These are phyloP conservation scores for Monilinia polystroma DNA, from an alignment of 2,329 filamentous ascomycete species.

Conservation along the genomic window DNA sequence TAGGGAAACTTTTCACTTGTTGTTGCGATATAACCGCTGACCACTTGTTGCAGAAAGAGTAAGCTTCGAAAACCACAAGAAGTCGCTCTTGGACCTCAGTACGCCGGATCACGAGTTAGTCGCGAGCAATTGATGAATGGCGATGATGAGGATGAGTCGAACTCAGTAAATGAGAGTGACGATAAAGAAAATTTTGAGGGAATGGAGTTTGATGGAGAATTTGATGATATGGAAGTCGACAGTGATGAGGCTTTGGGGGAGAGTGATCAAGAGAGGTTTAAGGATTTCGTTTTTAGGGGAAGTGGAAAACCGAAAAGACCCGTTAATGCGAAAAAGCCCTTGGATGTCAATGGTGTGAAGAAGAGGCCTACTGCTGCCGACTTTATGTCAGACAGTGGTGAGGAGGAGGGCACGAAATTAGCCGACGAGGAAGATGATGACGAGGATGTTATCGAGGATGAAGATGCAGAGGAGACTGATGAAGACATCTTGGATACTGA, in stretches of 20 bases:
- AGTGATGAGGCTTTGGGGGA: conserved; percentile 73
- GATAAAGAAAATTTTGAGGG: conserved; percentile 47
- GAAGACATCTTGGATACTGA: conserved; percentile 40
- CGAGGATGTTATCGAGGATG: conserved; percentile 32
- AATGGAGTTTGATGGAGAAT: conserved; percentile 53
- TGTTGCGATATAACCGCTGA: conserved; percentile 12
- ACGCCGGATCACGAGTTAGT: conserved; percentile 74
- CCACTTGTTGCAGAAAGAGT: conserved; percentile 61
- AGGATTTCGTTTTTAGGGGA: conserved; percentile 65
- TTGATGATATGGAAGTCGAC: conserved; percentile 58
- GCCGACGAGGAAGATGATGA: conserved; percentile 33
- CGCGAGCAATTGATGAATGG: conserved; percentile 62
- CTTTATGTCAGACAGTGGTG: conserved; percentile 51
- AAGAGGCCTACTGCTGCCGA: conserved; percentile 55
- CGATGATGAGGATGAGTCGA: conserved; percentile 50
- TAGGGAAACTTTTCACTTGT: conserved; percentile 41
- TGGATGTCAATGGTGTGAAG: conserved; percentile 36
- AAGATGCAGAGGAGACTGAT: conserved; percentile 36
- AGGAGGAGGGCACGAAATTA: conserved; percentile 39
- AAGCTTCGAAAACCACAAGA: conserved; percentile 74
- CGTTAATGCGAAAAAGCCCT: neutral
- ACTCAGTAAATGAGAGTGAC: conserved; percentile 32
- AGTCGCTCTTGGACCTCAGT: conserved; percentile 71
- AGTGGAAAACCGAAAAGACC: conserved; percentile 51
- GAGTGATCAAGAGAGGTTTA: conserved; percentile 81